Base-by-base conservation (phyloP, 164 flowering plant genomes). In the Vitis vinifera region DNA sequence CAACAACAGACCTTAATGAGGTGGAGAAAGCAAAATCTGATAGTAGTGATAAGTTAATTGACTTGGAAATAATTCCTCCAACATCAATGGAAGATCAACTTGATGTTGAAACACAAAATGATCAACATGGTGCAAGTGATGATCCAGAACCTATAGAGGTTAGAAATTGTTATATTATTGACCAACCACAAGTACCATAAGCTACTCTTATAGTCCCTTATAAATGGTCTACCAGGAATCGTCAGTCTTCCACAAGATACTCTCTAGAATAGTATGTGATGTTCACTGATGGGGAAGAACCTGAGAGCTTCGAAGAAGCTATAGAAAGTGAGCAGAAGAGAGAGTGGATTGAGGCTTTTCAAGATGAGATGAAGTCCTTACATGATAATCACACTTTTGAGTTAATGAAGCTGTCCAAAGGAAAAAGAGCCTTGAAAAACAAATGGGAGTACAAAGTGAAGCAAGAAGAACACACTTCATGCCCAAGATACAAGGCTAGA, bases 371-470 rank as follows among this genome's bases (percentile, higher is more conserved):
- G 27, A 23, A 23, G 27, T 23, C 27, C 27, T 65, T 76, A 53
- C 62, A 67, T 63, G 71, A 70, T 19, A 79, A 73, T 27, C 75
- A 79, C 31, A 76, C 75, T 1, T 79, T 52, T 65, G 73, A 76
- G 2, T 17, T 76, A 13, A 76, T 77, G 16, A 62, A 67, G 16
- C 13, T 73, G 3, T 63, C 77, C 0, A 69, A 66, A 9, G 78
- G 73, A 0, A 70, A 67, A 49, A 71, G 13, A 67, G 66, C 52
- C 1, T 29, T 73, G 47, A 59, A 74, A 15, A 73, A 76, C 60
- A 63, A 51, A 56, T 76, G 75, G 72, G 60, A 67, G 3, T 79
- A 23, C 19, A 67, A 30, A 47, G 48, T 67, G 31, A 79, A 76
- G 68, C 51, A 10, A 11, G 65, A 65, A 60, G 51, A 62, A 12